Base-by-base conservation (phyloP, 2,329 filamentous ascomycete genomes). In the Arthrocladium fulminans region DNA sequence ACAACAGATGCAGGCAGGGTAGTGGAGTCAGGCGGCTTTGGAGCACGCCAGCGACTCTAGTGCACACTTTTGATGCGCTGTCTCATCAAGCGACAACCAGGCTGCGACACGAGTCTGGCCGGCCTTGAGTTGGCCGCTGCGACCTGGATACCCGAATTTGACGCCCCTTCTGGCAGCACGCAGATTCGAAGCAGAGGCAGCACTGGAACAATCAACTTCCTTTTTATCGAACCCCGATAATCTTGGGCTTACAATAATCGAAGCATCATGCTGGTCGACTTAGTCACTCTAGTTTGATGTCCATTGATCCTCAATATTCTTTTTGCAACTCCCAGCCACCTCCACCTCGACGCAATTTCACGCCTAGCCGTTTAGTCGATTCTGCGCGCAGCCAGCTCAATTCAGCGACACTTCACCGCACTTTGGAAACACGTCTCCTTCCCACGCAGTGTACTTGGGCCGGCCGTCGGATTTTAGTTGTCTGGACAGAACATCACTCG, bases 331-430 rank as follows among this genome's bases (percentile, higher is more conserved):
- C 39, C 39, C 39, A 41, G 39, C 39, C 39, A 41, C 39, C 39
- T 41, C 39, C 39, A 41, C 39, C 12, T 23, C 39, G 22, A 27
- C 19, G 39, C 39, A 15, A 41, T 41, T 25, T 23, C 39, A 41
- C 19, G 17, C 39, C 25, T 22, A 24, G 8, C 6, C 8, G 15
- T 17, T 19, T 22, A 24, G 37, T 24, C 22, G 37, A 22, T 24
- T 40, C 37, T 40, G 22, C 37, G 19, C 22, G 22, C 37, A 22
- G 37, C n/a, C 4, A 41, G 39, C 24, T 23, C 17, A 17, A 27
- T 41, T 27, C 20, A 2, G 23, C 39, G 15, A 27, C 39, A 27
- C 8, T 25, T 15, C 17, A 24, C 39, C 39, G 20, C 22, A 41
- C 39, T 7, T 41, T 41, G 17, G 6, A 41, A 35, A 35, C 32